Evolutionary conservation across 2,329 filamentous ascomycete genomes (phyloP).

Genomic region (Trichophaea hybrida): DNA sequence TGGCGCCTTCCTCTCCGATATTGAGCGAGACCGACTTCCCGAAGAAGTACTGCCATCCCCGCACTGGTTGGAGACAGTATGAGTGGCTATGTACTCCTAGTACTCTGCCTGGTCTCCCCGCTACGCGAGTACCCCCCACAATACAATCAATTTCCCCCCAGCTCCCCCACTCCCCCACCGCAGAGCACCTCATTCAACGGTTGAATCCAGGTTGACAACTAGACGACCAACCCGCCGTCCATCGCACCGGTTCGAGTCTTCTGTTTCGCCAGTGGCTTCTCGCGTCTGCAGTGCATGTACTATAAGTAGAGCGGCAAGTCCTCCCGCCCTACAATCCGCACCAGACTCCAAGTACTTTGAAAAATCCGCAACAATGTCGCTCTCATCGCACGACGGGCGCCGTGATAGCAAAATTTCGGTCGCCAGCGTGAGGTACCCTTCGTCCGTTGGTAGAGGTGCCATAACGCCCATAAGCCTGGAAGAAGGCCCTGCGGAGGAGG

Average conservation of each 20-base stretch:
- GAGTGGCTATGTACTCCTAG: too few relatives aligned
- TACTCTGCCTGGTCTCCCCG: too few relatives aligned
- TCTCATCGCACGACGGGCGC: not conserved
- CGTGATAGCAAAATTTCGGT: constrained; percentile 8
- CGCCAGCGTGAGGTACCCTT: not conserved
- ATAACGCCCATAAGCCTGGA: constrained; percentile 2
- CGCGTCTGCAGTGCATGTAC: not conserved
- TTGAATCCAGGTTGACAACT: not conserved
- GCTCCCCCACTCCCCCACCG: not conserved
- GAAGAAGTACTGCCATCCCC: too few relatives aligned
- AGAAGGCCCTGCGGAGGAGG: not conserved
- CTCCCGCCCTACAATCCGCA: not conserved
- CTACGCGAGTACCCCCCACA: not conserved
- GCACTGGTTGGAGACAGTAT: too few relatives aligned
- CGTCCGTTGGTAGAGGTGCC: not conserved
- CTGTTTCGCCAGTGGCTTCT: not conserved
- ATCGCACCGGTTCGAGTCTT: not conserved
- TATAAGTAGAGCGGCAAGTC: not conserved
- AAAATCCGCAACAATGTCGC: constrained; percentile 1
- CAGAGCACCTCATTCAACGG: not conserved
- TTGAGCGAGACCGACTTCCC: too few relatives aligned
- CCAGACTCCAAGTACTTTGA: not conserved
- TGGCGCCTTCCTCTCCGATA: too few relatives aligned
- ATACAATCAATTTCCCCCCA: not conserved
- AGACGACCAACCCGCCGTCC: not conserved